Base-by-base conservation (phyloP, 192 early-diverging fungal genomes). In the Polychytrium aggregatum region DNA sequence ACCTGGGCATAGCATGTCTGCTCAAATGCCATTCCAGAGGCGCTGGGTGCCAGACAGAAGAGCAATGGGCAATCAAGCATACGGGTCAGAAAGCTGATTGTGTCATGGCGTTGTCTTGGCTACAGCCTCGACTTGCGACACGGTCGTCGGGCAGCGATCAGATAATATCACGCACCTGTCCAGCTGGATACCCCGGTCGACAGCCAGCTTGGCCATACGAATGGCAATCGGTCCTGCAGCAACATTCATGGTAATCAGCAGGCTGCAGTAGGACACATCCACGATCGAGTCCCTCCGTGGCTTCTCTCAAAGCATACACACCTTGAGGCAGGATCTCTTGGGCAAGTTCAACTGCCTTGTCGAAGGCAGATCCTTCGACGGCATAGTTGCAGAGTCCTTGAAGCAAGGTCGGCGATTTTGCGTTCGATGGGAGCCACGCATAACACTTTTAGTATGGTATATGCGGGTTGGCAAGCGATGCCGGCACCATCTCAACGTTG, bases 1-100 rank as follows among this genome's bases (percentile, higher is more conserved):
- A 96, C 82, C 53, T 91, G 85, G 0, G 84, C 90, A 52, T 98
- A 98, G 64, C 88, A 98, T 27, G 82, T 68, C 70, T 98, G 85
- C 70, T 98, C 94, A 38, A 92, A 70, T 28, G 86, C 84, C 52
- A 98, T 67, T 1, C 90, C 94, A 24, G 85, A 79, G 37, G 79
- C 68, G 24, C 84, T 86, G 50, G 11, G 13, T 3, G 31, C 26
- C 16, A 22, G n/a, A 47, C 14, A 14, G 14, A 21, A 31, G 10
- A 21, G 29, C 37, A 1, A 36, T 39, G 10, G 9, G 22, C 1
- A 31, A 50, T 18, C 11, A n/a, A n/a, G n/a, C n/a, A n/a, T n/a
- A n/a, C n/a, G n/a, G n/a, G n/a, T n/a, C n/a, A n/a, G n/a, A n/a
- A n/a, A n/a, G n/a, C n/a, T n/a, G n/a, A n/a, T n/a, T n/a, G n/a